Percentiles rank a stretch among this genome's conserved stretches.
These are phyloP conservation scores for Annulohypoxylon stygium DNA, from an alignment of 495 filamentous ascomycete genomes.

Conservation along the genomic window DNA sequence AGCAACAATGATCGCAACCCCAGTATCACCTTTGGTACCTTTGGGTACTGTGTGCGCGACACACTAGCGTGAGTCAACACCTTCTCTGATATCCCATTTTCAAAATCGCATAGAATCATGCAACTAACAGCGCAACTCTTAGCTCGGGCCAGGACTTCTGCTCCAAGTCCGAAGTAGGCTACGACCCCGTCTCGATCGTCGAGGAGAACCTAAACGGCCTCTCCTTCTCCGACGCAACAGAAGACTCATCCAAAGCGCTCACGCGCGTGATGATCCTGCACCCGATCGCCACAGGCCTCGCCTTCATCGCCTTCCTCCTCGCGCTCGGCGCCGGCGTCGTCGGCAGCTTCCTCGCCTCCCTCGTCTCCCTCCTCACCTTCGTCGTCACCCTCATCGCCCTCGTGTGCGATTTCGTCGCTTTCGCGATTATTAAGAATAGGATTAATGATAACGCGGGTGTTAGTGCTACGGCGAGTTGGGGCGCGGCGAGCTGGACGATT, in stretches of 20 bases:
- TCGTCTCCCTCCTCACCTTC: conserved; percentile 66
- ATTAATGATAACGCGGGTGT: conserved; percentile 59
- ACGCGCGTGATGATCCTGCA: conserved; percentile 72
- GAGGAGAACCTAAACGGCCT: conserved; percentile 50
- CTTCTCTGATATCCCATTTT: too few species aligned
- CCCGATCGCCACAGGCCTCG: conserved; percentile 68
- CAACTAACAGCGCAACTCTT: conserved; percentile 32
- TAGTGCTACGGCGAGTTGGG: conserved; percentile 57
- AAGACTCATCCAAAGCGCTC: conserved; percentile 60
- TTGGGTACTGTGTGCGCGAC: conserved; percentile 67
- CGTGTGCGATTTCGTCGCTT: conserved; percentile 68
- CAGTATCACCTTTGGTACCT: conserved; percentile 68
- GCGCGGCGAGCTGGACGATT: conserved; percentile 64
- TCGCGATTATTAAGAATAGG: conserved; percentile 64
- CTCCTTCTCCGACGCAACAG: conserved; percentile 58
- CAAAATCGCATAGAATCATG: too few species aligned
- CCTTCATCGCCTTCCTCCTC: conserved; percentile 71
- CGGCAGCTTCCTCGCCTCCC: conserved; percentile 63
- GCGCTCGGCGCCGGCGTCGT: conserved; percentile 66
- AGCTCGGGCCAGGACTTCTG: conserved; percentile 59
- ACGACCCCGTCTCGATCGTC: conserved; percentile 64
- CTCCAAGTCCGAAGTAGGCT: conserved; percentile 62
- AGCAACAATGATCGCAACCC: conserved; percentile 30
- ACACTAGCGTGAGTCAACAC: conserved; percentile 47
- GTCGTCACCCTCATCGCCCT: conserved; percentile 66